A percentile compares a stretch with the other conserved stretches of the same genome.
These are phyloP conservation scores for Mycosphaerella sp. DNA, from an alignment of 2,329 filamentous ascomycete genomes.

Conservation along the genomic window DNA sequence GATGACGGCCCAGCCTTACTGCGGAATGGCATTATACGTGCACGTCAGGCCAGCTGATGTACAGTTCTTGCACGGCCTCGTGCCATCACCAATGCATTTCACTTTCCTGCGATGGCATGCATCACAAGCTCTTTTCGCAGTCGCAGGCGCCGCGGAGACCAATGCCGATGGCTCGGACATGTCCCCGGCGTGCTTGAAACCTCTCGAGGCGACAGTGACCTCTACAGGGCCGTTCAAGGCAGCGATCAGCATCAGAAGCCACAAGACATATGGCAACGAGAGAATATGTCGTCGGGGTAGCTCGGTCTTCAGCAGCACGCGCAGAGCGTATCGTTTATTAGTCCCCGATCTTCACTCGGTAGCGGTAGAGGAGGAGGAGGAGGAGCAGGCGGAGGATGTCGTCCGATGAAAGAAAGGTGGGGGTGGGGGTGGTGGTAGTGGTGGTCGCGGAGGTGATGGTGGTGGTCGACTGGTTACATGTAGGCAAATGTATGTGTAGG, in stretches of 20 bases:
- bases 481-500: neutral
- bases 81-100: constrained; percentile 46
- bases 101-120: constrained; percentile 46
- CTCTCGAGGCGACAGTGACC: constrained; percentile 17
- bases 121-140: constrained; percentile 32
- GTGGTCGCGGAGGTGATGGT: no score
- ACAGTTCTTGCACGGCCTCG: constrained; percentile 55
- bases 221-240: constrained; percentile 21
- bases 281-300: constrained; percentile 2
- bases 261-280: constrained; percentile 5
- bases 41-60: constrained; percentile 53
- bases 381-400: no score
- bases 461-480: neutral
- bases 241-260: constrained; percentile 21
- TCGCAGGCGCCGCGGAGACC: constrained; percentile 13
- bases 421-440: neutral
- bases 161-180: constrained; percentile 20
- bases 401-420: constrained; percentile 4
- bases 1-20: constrained; percentile 26
- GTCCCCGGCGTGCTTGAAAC: constrained; percentile 9
- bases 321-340: constrained; percentile 1
- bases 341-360: constrained; percentile 14
- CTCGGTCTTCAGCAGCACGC: constrained; percentile 5
- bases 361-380: neutral
- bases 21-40: constrained; percentile 58